Evolutionary conservation across 495 filamentous ascomycete species (phyloP).

Genomic region (Corynascus novoguineensis): DNA sequence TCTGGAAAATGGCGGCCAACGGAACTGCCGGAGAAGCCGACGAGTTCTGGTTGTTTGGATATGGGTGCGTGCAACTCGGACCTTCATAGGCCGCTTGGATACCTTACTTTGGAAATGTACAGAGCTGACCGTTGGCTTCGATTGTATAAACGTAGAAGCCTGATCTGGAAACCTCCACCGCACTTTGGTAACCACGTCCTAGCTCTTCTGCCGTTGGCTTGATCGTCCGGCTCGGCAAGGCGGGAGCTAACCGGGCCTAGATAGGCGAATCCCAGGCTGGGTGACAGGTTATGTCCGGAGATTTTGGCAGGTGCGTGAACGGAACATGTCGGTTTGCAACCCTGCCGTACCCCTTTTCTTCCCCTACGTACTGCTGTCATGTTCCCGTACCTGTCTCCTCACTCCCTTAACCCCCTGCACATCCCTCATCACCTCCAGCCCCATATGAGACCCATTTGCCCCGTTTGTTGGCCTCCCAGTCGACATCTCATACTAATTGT

Average conservation of each 20-base stretch:
- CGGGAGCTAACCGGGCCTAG: conserved; percentile 42
- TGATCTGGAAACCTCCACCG: conserved; percentile 98
- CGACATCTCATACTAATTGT: conserved; percentile 20
- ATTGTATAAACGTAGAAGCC: no score
- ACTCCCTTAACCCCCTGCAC: not conserved
- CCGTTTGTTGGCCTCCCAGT: not conserved
- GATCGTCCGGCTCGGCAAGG: conserved; percentile 4
- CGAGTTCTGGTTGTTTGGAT: conserved; percentile 89
- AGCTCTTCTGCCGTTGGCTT: not conserved
- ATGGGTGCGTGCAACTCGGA: conserved; percentile 65
- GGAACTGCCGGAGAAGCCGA: conserved; percentile 15
- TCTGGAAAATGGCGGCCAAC: conserved; percentile 21
- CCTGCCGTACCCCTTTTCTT: conserved; percentile 7
- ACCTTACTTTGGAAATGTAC: conserved; percentile 10
- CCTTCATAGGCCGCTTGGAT: not conserved
- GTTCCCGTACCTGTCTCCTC: not conserved
- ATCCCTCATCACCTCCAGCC: not conserved
- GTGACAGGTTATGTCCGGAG: conserved; percentile 90
- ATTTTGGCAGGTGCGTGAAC: conserved; percentile 98
- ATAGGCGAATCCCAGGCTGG: conserved; percentile 81
- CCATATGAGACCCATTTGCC: conserved; percentile 9
- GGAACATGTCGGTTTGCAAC: conserved; percentile 13
- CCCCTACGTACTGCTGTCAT: not conserved
- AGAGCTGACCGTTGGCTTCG: conserved; percentile 24
- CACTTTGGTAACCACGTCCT: conserved; percentile 64